These are phyloP conservation scores for Thermothelomyces thermophilus DNA, from an alignment of 2,329 filamentous ascomycete species.

Conservation along the genomic window DNA sequence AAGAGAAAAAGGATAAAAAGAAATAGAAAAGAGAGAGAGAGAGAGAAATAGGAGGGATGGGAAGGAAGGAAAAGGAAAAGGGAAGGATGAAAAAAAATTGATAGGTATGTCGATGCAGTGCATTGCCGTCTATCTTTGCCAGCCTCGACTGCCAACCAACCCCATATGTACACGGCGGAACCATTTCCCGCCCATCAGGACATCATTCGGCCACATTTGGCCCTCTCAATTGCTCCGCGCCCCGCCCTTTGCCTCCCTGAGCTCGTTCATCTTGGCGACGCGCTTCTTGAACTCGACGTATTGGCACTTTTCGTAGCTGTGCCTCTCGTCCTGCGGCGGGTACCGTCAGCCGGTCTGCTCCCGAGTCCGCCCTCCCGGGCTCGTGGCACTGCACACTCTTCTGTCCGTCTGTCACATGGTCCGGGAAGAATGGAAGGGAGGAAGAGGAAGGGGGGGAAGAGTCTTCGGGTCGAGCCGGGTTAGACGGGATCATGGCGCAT, in stretches of 20 bases:
- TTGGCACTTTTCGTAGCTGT: conserved; percentile 98
- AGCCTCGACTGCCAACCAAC: not conserved
- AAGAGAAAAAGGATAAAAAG: no score
- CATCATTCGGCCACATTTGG: not conserved
- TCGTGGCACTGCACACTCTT: not conserved
- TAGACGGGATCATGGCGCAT: not conserved
- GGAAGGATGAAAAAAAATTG: not conserved
- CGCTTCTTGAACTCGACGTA: conserved; percentile 98
- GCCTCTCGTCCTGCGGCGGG: conserved; percentile 73
- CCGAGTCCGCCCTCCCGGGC: not conserved
- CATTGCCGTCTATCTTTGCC: conserved; percentile 14
- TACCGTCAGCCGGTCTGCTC: conserved; percentile 4
- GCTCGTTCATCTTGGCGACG: conserved; percentile 96
- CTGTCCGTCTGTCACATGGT: not conserved
- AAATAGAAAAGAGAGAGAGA: not conserved
- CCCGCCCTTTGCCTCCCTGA: conserved; percentile 77
- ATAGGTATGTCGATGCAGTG: not conserved
- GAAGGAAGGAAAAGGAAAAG: no score
- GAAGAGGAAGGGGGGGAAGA: no score
- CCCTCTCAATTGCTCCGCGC: conserved; percentile 71
- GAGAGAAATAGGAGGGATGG: no score
- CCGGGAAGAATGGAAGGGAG: no score
- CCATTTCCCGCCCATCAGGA: conserved; percentile 2
- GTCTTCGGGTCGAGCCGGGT: no score
- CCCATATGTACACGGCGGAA: conserved; percentile 23